phyloP scores from a whole-genome alignment of 768 basidiomycete species.

The Leucogyrophana mollusca region DNA sequence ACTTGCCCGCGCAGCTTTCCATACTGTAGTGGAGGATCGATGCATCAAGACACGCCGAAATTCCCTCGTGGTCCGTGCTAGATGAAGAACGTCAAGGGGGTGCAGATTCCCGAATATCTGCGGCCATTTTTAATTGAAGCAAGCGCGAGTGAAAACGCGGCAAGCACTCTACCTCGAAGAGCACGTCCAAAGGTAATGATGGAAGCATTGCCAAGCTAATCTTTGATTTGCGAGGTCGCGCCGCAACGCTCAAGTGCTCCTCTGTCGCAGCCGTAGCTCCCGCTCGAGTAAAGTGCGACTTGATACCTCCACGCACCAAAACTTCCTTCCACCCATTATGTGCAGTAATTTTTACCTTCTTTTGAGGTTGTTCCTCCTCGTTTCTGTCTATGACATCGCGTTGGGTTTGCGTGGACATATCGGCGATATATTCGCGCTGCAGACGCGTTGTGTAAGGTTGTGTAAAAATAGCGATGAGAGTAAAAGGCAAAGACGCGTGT shows the following conservation, averaged over 20 bases:
- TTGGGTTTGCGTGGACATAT: no score
- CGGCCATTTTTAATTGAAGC: no score
- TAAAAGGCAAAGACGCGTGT: neutral
- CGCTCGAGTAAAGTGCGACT: neutral
- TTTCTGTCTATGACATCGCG: neutral
- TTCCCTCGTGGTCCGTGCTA: slow-evolving; percentile 48
- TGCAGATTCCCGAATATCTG: slow-evolving; percentile 53
- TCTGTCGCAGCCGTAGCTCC: neutral
- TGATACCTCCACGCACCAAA: slow-evolving; percentile 1
- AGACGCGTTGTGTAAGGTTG: no score
- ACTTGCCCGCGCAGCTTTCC: slow-evolving; percentile 44
- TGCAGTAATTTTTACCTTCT: slow-evolving; percentile 1
- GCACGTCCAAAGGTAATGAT: slow-evolving; percentile 17
- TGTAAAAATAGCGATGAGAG: neutral
- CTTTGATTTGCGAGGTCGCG: slow-evolving; percentile 1
- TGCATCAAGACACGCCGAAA: slow-evolving; percentile 49
- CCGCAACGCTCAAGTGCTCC: neutral
- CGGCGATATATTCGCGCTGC: no score
- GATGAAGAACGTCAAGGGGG: slow-evolving; percentile 49
- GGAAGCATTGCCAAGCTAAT: slow-evolving; percentile 15
- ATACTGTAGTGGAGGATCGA: slow-evolving; percentile 43
- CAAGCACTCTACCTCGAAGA: slow-evolving; percentile 17
- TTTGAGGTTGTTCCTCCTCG: neutral
- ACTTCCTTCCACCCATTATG: slow-evolving; percentile 1
- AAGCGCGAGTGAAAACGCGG: slow-evolving; percentile 11